A percentile compares a stretch with the other conserved stretches of the same genome.
phyloP scores from a whole-genome alignment of 2,329 filamentous ascomycete species.

The Fusarium paranaense region DNA sequence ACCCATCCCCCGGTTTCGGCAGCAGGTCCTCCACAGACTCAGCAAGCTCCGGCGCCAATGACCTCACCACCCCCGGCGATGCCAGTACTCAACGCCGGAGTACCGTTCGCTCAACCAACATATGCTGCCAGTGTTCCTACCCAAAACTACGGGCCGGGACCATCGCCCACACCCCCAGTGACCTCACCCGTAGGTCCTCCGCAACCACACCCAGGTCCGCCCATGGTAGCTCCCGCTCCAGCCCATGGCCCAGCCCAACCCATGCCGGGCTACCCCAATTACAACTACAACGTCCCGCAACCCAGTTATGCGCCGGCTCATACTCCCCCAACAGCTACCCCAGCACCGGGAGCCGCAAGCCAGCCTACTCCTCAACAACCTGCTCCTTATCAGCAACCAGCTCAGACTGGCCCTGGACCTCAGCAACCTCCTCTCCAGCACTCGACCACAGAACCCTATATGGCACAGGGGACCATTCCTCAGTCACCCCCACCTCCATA shows the following conservation, averaged over 20 bases:
- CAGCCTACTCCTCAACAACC: background rate
- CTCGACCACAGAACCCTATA: constrained; percentile 13
- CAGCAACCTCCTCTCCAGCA: constrained; percentile 27
- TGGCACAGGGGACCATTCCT: constrained; percentile 9
- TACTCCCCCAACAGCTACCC: constrained; percentile 9
- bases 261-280: constrained; percentile 23
- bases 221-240: constrained; percentile 5
- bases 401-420: background rate
- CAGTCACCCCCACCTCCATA: constrained; percentile 43
- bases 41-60: background rate
- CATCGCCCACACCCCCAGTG: background rate
- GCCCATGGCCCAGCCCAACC: constrained; percentile 17
- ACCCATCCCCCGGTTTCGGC: constrained; percentile 8
- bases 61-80: constrained; percentile 2
- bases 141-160: constrained; percentile 21
- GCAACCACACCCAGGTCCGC: background rate
- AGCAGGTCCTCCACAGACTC: background rate
- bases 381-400: constrained; percentile 25
- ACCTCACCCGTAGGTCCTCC: constrained; percentile 2
- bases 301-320: constrained; percentile 31
- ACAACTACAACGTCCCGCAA: constrained; percentile 37
- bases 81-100: constrained; percentile 16
- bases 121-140: constrained; percentile 29
- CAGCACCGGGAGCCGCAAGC: background rate
- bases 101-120: constrained; percentile 36